Evolutionary conservation across 2,329 filamentous ascomycete species (phyloP).

Genomic region (Fragosphaeria purpurea): DNA sequence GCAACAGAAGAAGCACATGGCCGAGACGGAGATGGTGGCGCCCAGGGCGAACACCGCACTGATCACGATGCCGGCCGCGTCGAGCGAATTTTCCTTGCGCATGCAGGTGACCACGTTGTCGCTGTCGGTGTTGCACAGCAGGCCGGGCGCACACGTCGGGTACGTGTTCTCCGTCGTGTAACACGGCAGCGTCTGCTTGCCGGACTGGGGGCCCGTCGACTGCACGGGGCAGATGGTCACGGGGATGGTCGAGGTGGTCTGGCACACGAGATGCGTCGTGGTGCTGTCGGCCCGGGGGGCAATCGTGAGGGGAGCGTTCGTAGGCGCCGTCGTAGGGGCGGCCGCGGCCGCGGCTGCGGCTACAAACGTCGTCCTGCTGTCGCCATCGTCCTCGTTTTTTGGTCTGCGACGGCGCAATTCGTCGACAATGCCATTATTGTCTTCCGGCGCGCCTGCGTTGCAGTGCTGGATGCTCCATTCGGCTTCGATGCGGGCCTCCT

Average conservation of each 20-base stretch:
- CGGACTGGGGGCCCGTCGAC: slow-evolving; percentile 24
- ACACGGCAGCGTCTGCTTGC: slow-evolving; percentile 28
- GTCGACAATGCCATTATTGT: background rate
- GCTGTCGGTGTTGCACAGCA: slow-evolving; percentile 35
- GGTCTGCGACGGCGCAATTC: slow-evolving; percentile 16
- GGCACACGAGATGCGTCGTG: slow-evolving; percentile 18
- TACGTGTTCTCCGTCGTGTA: slow-evolving; percentile 23
- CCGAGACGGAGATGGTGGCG: slow-evolving; percentile 26
- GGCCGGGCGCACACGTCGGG: slow-evolving; percentile 31
- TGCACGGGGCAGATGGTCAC: slow-evolving; percentile 30
- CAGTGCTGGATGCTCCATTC: slow-evolving; percentile 16
- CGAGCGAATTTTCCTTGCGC: slow-evolving; percentile 27
- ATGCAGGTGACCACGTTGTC: slow-evolving; percentile 33
- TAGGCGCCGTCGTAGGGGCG: slow-evolving; percentile 2
- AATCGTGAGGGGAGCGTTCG: slow-evolving; percentile 19
- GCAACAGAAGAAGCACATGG: slow-evolving; percentile 42
- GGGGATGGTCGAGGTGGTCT: slow-evolving; percentile 22
- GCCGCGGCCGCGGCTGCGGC: slow-evolving; percentile 1
- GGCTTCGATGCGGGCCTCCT: slow-evolving; percentile 15
- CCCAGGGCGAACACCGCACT: slow-evolving; percentile 35
- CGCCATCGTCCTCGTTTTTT: slow-evolving; percentile 4
- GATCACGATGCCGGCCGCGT: slow-evolving; percentile 36
- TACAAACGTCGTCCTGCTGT: background rate
- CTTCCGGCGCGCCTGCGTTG: slow-evolving; percentile 9
- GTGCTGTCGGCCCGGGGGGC: slow-evolving; percentile 25